Percentiles rank a stretch among this genome's conserved stretches.
phyloP scores from a whole-genome alignment of 108 stramenopile genomes.

The Stephanodiscus triporus region DNA sequence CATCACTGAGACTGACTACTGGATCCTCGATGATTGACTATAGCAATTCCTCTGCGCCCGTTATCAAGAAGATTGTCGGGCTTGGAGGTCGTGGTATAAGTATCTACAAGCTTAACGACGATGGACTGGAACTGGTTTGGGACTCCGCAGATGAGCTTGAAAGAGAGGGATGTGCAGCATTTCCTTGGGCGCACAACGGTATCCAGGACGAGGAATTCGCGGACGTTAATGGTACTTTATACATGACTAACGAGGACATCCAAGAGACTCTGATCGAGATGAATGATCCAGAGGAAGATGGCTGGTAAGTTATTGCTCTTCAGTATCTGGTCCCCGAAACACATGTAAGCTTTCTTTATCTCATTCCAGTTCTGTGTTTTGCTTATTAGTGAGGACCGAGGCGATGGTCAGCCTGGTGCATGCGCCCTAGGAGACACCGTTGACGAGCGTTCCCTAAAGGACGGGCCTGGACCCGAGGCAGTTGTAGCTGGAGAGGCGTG shows the following conservation, averaged over 20 bases:
- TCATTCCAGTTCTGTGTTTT: conserved; percentile 1
- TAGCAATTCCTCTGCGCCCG: conserved; percentile 40
- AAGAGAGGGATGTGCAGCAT: conserved; percentile 42
- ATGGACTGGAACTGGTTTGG: conserved; percentile 38
- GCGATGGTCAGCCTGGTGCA: conserved; percentile 45
- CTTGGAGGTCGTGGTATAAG: conserved; percentile 55
- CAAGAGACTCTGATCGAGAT: conserved; percentile 49
- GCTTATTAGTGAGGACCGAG: conserved; percentile 38
- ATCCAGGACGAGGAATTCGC: conserved; percentile 59
- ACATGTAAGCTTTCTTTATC: neutral
- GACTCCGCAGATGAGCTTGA: conserved; percentile 40
- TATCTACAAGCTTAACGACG: conserved; percentile 41
- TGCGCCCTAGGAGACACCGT: conserved; percentile 45
- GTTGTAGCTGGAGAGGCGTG: conserved; percentile 40
- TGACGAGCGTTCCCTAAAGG: conserved; percentile 44
- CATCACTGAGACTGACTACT: conserved; percentile 46
- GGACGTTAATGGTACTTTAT: conserved; percentile 30
- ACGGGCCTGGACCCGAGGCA: conserved; percentile 40
- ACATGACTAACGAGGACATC: conserved; percentile 23
- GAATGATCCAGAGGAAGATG: conserved; percentile 50
- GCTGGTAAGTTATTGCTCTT: conserved; percentile 23
- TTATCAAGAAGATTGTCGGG: conserved; percentile 42
- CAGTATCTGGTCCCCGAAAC: neutral
- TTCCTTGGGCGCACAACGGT: conserved; percentile 62
- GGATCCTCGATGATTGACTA: conserved; percentile 52